Base-by-base conservation (phyloP, 306 rosid genomes). In the Sechiopsis laciniata region DNA sequence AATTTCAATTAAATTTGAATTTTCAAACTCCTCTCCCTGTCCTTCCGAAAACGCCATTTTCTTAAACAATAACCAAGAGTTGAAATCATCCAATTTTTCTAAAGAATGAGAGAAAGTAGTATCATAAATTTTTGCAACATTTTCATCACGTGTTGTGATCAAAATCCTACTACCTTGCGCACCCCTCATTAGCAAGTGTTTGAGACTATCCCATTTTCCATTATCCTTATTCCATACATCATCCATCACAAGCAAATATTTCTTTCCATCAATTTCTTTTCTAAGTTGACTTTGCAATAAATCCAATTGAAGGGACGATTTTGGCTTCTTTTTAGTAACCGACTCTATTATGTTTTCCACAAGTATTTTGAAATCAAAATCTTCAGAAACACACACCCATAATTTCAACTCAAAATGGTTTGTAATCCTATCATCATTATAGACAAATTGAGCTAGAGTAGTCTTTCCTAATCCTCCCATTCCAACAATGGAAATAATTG, bases 381-480 rank as follows among this genome's bases (percentile, higher is more conserved):
- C 15, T 4, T 71, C 50, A 29, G 75, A 80, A 57, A 80, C 55
- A 4, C 78, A 75, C 16, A 76, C 71, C 84, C 84, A 80, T 21
- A 76, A 1, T 9, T 24, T 73, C 19, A 52, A 11, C 12, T 66
- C 60, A 80, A 80, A 80, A 13, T 35, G 16, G 16, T 13, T 8
- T 21, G 37, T 8, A 1, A 72, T 29, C 5, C 0, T 63, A 2
- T 32, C 0, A 21, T 75, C 19, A 6, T 80, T 80, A 5, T 40
- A 80, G 4, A 76, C 63, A 48, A 61, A 35, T 37, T 76, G 64
- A 55, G 74, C 63, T 10, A 80, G 65, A 4, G 71, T 2, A 1
- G 80, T 76, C 35, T 76, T 76, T 55, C 80, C 77, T 16, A 71
- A 55, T 12, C 80, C 80, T 13, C 83, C 80, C 7, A 62, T 29